phyloP scores from a whole-genome alignment of 345 rosid species.

The Pugionium cornutum region DNA sequence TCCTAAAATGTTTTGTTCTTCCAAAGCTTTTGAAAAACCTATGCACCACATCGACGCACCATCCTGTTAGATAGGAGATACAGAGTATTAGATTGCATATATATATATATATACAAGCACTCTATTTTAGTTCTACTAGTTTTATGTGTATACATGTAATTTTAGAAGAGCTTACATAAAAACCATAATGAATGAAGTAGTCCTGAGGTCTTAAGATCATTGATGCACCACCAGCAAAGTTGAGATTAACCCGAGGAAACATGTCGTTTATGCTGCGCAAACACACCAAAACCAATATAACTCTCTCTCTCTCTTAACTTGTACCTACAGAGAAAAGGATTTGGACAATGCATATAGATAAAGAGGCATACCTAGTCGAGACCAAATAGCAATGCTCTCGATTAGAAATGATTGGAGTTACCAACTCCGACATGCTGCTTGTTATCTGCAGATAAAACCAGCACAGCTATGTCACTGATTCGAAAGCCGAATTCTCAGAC shows the following conservation, averaged over 20 bases:
- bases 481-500: constrained; percentile 6
- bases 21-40: constrained; percentile 66
- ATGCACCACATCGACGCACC: constrained; percentile 88
- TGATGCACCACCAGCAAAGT: constrained; percentile 84
- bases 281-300: constrained; percentile 10
- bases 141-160: background rate
- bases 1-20: constrained; percentile 77
- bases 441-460: constrained; percentile 52
- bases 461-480: background rate
- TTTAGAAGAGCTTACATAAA: constrained; percentile 53
- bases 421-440: constrained; percentile 58
- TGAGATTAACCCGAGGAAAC: constrained; percentile 81
- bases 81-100: background rate
- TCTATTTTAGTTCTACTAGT: constrained; percentile 2
- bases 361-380: constrained; percentile 57
- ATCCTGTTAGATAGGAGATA: constrained; percentile 47
- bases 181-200: constrained; percentile 72
- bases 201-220: constrained; percentile 83
- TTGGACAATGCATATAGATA: constrained; percentile 3
- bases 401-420: constrained; percentile 57
- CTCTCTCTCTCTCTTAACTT: background rate
- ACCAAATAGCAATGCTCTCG: constrained; percentile 86
- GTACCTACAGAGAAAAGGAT: constrained; percentile 20
- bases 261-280: constrained; percentile 56
- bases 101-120: background rate